These are phyloP conservation scores for Petasospora fabianii DNA, from an alignment of 1,139 yeast genomes.

Conservation along the genomic window DNA sequence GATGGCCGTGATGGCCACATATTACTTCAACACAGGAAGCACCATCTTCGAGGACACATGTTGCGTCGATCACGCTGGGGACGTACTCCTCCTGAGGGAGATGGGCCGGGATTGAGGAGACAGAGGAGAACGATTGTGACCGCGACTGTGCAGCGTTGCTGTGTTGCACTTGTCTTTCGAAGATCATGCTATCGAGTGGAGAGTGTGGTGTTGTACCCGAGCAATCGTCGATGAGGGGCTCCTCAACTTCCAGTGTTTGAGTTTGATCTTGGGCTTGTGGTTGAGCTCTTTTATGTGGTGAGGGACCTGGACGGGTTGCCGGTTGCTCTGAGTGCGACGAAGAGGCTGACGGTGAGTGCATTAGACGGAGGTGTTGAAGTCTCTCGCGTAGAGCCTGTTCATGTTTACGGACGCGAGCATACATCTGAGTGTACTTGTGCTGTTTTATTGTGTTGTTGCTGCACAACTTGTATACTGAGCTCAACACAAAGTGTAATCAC, in stretches of 20 bases:
- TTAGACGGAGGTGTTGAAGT: too few relatives aligned
- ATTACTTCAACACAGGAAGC: constrained; percentile 22
- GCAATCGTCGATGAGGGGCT: constrained; percentile 2
- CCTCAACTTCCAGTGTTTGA: too few relatives aligned
- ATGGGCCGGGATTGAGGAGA: constrained; percentile 34
- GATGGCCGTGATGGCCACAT: constrained; percentile 14
- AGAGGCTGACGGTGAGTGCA: too few relatives aligned
- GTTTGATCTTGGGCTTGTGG: neutral
- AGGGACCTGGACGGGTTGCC: too few relatives aligned
- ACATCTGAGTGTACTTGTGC: too few relatives aligned
- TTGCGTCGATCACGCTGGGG: constrained; percentile 72
- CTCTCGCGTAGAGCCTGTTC: too few relatives aligned
- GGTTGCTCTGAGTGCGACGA: too few relatives aligned
- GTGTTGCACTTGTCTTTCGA: constrained; percentile 38
- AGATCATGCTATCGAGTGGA: constrained; percentile 25
- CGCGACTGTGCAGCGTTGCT: constrained; percentile 11
- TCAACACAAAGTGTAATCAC: too few relatives aligned
- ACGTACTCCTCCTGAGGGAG: constrained; percentile 52
- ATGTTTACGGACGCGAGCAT: too few relatives aligned
- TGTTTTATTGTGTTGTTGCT: too few relatives aligned
- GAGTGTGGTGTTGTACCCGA: constrained; percentile 2
- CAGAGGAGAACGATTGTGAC: constrained; percentile 10
- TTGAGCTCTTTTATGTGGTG: neutral
- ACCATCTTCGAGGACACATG: constrained; percentile 41
- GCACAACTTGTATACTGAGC: too few relatives aligned